phyloP scores from a whole-genome alignment of 345 rosid species.

The Gossypium herbaceum region DNA sequence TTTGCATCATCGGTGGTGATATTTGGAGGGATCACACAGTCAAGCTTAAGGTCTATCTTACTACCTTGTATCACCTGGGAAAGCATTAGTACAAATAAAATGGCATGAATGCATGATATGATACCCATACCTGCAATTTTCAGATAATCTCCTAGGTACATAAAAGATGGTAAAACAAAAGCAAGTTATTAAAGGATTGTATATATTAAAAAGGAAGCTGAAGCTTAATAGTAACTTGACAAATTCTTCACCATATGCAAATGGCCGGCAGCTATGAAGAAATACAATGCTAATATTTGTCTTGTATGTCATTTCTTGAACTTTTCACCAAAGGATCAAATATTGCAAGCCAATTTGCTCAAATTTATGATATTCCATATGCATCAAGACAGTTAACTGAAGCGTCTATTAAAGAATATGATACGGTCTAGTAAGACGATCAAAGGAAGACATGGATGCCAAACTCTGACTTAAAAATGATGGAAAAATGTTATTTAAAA shows the following conservation, averaged over 20 bases:
- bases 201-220: not conserved
- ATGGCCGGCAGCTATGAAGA: not conserved
- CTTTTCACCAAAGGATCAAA: not conserved
- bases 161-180: not conserved
- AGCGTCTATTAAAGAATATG: not conserved
- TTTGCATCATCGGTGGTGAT: not conserved
- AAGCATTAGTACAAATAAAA: not conserved
- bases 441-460: not conserved
- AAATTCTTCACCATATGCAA: not conserved
- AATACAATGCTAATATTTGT: not conserved
- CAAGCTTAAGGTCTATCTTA: not conserved
- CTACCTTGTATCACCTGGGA: not conserved
- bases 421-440: not conserved
- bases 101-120: not conserved
- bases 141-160: not conserved
- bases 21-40: not conserved
- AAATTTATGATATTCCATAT: not conserved
- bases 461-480: not conserved
- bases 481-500: no score
- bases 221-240: not conserved
- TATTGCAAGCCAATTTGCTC: not conserved
- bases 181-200: no score
- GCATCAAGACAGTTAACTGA: not conserved
- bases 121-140: not conserved
- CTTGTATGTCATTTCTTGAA: not conserved